Conservation (phyloP, 2,329 filamentous ascomycete genomes). For the Podosphaera leucotricha region DNA sequence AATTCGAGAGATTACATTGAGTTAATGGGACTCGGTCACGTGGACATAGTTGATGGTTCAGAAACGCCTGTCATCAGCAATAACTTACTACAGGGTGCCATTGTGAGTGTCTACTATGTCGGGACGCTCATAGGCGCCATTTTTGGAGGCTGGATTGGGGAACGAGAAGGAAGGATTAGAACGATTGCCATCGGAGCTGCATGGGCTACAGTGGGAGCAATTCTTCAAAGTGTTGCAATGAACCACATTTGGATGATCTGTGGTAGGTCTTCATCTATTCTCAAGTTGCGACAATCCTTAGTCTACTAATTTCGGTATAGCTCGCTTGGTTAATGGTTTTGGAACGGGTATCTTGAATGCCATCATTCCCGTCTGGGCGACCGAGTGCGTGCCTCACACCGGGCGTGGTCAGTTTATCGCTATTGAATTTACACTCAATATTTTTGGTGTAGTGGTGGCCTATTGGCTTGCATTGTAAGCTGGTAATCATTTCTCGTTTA, state of each 20-base stretch:
- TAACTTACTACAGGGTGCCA: conserved; percentile 37
- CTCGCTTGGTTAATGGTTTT: conserved; percentile 22
- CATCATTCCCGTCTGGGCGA: conserved; percentile 20
- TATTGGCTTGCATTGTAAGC: conserved; percentile 29
- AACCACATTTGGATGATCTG: conserved; percentile 49
- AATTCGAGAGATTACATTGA: conserved; percentile 38
- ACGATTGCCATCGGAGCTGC: conserved; percentile 30
- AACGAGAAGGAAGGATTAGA: conserved; percentile 20
- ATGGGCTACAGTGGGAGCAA: conserved; percentile 36
- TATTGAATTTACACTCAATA: conserved; percentile 51
- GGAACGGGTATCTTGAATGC: conserved; percentile 19
- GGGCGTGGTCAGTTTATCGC: conserved; percentile 45
- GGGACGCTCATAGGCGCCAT: conserved; percentile 40
- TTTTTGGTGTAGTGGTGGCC: conserved; percentile 40
- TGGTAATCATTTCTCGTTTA: too few relatives aligned
- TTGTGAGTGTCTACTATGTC: conserved; percentile 31
- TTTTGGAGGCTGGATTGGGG: conserved; percentile 38
- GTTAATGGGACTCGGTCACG: conserved; percentile 40
- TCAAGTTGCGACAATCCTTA: too few relatives aligned
- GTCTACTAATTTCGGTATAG: conserved; percentile 2
- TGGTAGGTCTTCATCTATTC: too few relatives aligned
- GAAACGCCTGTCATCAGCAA: conserved; percentile 33
- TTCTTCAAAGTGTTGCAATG: conserved; percentile 39
- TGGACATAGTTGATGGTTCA: conserved; percentile 18
- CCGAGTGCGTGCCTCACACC: conserved; percentile 33